phyloP scores from a whole-genome alignment of 495 filamentous ascomycete genomes.

The Neurospora tetrasperma region DNA sequence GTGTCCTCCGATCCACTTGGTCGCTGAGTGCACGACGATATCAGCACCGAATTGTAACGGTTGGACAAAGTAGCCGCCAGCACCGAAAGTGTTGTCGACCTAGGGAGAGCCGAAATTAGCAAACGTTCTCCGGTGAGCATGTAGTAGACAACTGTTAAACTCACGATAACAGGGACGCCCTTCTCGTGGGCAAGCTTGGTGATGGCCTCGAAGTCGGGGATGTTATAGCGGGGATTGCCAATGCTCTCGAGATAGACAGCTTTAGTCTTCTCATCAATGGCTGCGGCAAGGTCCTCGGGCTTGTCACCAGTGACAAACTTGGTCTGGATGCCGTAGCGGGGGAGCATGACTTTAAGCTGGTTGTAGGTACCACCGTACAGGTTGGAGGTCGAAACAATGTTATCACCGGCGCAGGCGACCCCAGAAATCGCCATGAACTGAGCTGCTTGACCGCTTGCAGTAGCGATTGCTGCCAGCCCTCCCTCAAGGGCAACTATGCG shows the following conservation, averaged over 20 bases:
- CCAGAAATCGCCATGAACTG: conserved; percentile 90
- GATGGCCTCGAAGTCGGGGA: conserved; percentile 81
- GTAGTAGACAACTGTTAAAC: conserved; percentile 16
- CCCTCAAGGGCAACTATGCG: conserved; percentile 92
- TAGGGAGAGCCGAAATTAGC: conserved; percentile 12
- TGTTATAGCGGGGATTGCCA: conserved; percentile 91
- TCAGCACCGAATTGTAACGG: conserved; percentile 92
- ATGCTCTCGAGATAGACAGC: conserved; percentile 94
- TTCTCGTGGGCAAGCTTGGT: conserved; percentile 68
- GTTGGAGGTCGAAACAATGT: conserved; percentile 88
- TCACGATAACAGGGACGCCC: conserved; percentile 75
- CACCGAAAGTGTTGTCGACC: conserved; percentile 97
- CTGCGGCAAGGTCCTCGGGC: conserved; percentile 68
- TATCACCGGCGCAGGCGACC: conserved; percentile 78
- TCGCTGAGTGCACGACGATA: conserved; percentile 91
- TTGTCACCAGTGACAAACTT: conserved; percentile 85
- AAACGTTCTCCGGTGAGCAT: conserved; percentile 1
- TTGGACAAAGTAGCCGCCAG: conserved; percentile 81
- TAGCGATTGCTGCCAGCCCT: too few relatives aligned
- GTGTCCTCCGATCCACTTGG: conserved; percentile 98
- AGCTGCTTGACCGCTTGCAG: conserved; percentile 51
- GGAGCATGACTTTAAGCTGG: conserved; percentile 88
- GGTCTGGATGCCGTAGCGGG: conserved; percentile 76
- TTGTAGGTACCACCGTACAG: conserved; percentile 98
- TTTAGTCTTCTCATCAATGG: conserved; percentile 94